phyloP scores from a whole-genome alignment of 768 basidiomycete genomes.

The Tricholoma hemisulphureum region DNA sequence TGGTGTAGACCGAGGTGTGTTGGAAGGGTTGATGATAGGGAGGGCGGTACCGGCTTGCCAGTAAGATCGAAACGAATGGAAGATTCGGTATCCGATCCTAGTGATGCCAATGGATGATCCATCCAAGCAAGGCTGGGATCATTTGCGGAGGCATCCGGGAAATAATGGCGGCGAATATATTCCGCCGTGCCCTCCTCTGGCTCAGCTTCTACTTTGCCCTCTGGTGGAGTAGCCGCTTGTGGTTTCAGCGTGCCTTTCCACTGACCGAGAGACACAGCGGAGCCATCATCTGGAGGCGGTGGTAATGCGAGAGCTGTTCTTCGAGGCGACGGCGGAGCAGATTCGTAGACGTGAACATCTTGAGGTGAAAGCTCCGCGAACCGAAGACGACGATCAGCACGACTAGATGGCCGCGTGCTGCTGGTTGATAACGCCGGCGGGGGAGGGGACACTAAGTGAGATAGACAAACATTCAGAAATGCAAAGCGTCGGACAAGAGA shows the following conservation, averaged over 20 bases:
- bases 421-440: constrained; percentile 49
- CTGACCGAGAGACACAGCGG: constrained; percentile 40
- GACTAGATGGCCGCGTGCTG: constrained; percentile 61
- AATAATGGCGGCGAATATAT: constrained; percentile 80
- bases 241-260: constrained; percentile 30
- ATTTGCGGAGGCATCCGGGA: constrained; percentile 65
- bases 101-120: constrained; percentile 30
- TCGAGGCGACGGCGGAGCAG: constrained; percentile 74
- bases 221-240: neutral
- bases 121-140: constrained; percentile 87
- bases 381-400: constrained; percentile 56
- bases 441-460: constrained; percentile 32
- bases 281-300: constrained; percentile 41
- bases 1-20: constrained; percentile 89
- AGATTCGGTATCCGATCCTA: constrained; percentile 24
- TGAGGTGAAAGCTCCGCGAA: constrained; percentile 73
- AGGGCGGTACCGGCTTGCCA: constrained; percentile 62
- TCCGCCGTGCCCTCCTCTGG: constrained; percentile 76
- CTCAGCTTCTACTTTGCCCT: constrained; percentile 18
- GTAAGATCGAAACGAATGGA: constrained; percentile 76
- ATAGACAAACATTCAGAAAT: constrained; percentile 7
- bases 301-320: constrained; percentile 59
- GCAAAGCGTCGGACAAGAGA: neutral
- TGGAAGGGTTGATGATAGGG: constrained; percentile 58
- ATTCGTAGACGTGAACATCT: constrained; percentile 84